Evolutionary conservation across 495 filamentous ascomycete genomes (phyloP), one percentile per base, ranked within the genome.

Genomic region (Barbatosphaeria neglecta): DNA sequence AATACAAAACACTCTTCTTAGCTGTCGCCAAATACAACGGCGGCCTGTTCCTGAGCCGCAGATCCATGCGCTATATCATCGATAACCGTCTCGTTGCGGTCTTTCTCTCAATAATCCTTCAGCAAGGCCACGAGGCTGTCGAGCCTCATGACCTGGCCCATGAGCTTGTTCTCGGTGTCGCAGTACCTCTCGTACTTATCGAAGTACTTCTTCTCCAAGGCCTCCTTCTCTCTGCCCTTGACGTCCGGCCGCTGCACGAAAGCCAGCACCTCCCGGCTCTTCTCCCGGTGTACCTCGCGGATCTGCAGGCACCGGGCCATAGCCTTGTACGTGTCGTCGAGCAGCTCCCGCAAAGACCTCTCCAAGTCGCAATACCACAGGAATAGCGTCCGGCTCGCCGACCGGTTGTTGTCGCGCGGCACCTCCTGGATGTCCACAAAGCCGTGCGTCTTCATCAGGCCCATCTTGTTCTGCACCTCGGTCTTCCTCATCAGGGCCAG

Each of bases 361-460:
- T 87, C 81, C 1, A 72, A 63, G 54, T 97, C 92, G 60, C 83
- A 94, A 66, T 77, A 94, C 84, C 87, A 96, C 19, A 97, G 74
- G 59, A 84, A 96, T 31, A 90, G 80, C 1, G 87, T 90, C 27
- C 85, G 80, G 42, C 74, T 80, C 9, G 87, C 80, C 41, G 86
- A 76, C 2, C 87, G 81, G 42, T 80, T 82, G 41, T 72, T 74
- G 52, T 96, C 90, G 38, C 81, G 81, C 4, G 92, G 92, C 0
- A 97, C 82, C 67, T 99, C 92, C 58, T 97, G 93, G 9, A 89
- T 70, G 48, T 95, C 84, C 16, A 95, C 74, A 48, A 90, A 83
- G 4, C 92, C 90, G 22, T 77, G 75, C 53, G 80, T 76, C 50
- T 94, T 84, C 74, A 99, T 84, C 46, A 76, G 76, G 2, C 81